Evolutionary conservation across 2,329 filamentous ascomycete genomes (phyloP), one percentile per base, ranked within the genome.

Genomic region (Colletotrichum sp.): DNA sequence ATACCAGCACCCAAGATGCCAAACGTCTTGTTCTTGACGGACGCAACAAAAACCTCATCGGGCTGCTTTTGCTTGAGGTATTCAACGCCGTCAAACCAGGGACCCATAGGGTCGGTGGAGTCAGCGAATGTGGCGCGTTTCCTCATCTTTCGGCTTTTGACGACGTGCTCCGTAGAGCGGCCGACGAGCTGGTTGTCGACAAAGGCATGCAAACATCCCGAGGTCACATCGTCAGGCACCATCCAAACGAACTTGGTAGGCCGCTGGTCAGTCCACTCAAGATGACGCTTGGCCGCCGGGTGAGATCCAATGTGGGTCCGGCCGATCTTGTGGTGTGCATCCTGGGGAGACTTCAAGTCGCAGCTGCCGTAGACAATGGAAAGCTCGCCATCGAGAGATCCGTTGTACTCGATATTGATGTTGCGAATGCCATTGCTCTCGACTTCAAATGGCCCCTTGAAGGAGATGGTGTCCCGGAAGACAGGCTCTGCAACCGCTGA

Each of bases 1-100:
- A 88, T 85, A 6, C 86, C 86, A 6, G 82, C 85, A 0, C 86
- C 85, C 3, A 87, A 21, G 15, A 87, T 86, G 12, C 77, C 80
- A 60, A 82, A 79, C 2, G 77, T 77, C 72, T 81, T 81, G 15
- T 78, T 78, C 62, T 81, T 81, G 10, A 78, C 73, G 0, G 79
- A 71, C 3, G 77, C 49, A 8, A 81, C 80, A n/a, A 81, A 79
- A 1, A 68, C 21, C 4, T 80, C 76, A 26, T 79, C 78, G 1
- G 79, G 78, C 6, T 81, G 79, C 55, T 80, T 81, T 21, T 80
- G 76, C 16, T 81, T 76, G 9, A 81, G 75, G 34, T 81, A 81
- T 0, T 77, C 69, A 10, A 81, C 80, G 2, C 80, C 80, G 7
- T 81, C 75, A 13, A 82, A 82, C 80, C 80, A 82, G 5, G 73